Base-by-base conservation (phyloP, 352 stramenopile genomes). In the Phytophthora chlamydospora region DNA sequence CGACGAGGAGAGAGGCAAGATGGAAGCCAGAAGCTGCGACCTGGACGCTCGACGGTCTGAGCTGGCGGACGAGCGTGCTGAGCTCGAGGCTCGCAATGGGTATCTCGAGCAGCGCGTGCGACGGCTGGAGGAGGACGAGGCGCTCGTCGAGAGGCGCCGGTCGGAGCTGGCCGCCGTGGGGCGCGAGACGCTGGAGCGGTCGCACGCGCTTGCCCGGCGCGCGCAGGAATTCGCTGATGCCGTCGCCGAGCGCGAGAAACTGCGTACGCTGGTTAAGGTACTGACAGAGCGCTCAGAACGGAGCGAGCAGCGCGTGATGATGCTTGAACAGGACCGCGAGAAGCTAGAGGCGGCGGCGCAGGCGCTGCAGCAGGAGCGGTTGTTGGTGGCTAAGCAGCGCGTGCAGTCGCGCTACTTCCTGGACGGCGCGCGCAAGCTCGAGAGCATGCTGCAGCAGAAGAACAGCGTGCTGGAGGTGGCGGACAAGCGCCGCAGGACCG, bases 331-430 rank as follows among this genome's bases (percentile, higher is more conserved):
- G 36, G 69, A 88, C 52, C 76, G 80, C 40, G 72, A 71, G 36
- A 63, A 68, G 17, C 58, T 95, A 24, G 80, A 90, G 27, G 70
- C 79, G 17, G 70, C 80, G 2, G 64, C 74, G 12, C 62, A 71
- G 19, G 74, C 86, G 43, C 66, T 95, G 39, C 76, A 92, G 51
- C 83, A 85, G 17, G 85, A 95, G 61, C 74, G 80, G 6, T 62
- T 93, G 11, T 41, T 83, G 46, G 71, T 93, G 16, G 80, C 80
- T 34, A 91, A 87, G 58, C 81, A 91, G 66, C 85, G 83, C 38
- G 60, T 88, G 61, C 77, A 95, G 64, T 92, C 83, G 53, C 80
- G 83, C 17, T 78, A 90, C 49, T 80, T 95, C 46, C 61, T 93
- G 16, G 77, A 93, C 47, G 77, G 80, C 41, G 78, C 85, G 19